Conservation (phyloP, 768 basidiomycete species). For the Mycena latifolia region DNA sequence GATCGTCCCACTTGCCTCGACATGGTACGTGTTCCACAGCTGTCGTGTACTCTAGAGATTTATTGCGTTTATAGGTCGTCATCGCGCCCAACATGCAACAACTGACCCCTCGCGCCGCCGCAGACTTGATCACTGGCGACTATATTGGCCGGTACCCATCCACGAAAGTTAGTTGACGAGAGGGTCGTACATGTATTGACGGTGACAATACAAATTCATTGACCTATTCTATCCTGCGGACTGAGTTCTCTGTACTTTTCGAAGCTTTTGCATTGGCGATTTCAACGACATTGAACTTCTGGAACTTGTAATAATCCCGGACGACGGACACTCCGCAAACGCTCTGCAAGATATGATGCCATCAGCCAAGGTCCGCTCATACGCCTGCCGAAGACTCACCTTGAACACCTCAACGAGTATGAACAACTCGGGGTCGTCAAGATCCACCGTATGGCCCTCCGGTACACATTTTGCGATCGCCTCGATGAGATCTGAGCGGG, state of each 20-base stretch:
- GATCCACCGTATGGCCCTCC: constrained; percentile 72
- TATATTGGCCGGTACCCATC: too few relatives aligned
- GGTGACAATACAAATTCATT: too few relatives aligned
- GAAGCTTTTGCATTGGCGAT: constrained; percentile 59
- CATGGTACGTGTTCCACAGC: too few relatives aligned
- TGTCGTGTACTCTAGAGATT: too few relatives aligned
- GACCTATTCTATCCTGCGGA: constrained; percentile 19
- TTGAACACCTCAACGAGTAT: constrained; percentile 89
- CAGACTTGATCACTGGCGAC: too few relatives aligned
- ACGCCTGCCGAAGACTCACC: constrained; percentile 52
- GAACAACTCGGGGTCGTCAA: constrained; percentile 77
- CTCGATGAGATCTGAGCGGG: constrained; percentile 71
- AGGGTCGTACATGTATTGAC: neutral
- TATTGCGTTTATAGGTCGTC: too few relatives aligned
- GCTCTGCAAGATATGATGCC: constrained; percentile 57
- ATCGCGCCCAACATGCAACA: too few relatives aligned
- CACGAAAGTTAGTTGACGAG: too few relatives aligned
- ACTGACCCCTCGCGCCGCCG: too few relatives aligned
- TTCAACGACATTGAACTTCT: constrained; percentile 86
- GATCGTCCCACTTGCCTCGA: too few relatives aligned
- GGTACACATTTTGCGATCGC: constrained; percentile 81
- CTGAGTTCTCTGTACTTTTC: neutral
- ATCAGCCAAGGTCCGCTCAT: constrained; percentile 8
- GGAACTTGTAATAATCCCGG: constrained; percentile 74
- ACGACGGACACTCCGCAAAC: constrained; percentile 83